Conservation (phyloP, 495 filamentous ascomycete species). For the Penicillium soppii region DNA sequence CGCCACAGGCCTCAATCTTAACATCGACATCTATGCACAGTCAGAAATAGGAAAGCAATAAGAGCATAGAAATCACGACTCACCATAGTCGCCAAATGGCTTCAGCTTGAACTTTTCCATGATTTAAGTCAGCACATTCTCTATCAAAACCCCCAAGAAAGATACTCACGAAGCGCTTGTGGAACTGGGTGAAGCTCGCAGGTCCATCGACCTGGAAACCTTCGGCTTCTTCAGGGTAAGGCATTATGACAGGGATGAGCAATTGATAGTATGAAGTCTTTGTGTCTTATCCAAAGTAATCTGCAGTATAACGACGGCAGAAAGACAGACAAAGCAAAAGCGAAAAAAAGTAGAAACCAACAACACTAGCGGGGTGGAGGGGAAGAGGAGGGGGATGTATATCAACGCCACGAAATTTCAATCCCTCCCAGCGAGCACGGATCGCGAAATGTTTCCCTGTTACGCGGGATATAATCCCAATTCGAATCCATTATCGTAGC, state of each 20-base stretch:
- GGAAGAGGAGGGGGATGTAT: too few relatives aligned
- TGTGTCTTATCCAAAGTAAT: not conserved
- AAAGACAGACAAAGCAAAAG: not conserved
- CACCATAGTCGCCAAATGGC: slow-evolving; percentile 65
- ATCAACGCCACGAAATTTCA: not conserved
- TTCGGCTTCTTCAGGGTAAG: slow-evolving; percentile 73
- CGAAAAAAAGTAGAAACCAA: not conserved
- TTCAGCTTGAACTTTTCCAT: slow-evolving; percentile 68
- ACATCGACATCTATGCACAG: slow-evolving; percentile 62
- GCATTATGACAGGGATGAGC: slow-evolving; percentile 49
- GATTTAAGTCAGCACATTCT: not conserved
- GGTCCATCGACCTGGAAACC: slow-evolving; percentile 69
- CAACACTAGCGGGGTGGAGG: not conserved
- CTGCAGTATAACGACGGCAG: not conserved
- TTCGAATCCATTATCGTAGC: not conserved
- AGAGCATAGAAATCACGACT: not conserved
- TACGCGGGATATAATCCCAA: not conserved
- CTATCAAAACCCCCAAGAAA: not conserved
- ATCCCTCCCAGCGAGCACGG: not conserved
- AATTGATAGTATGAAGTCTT: not conserved
- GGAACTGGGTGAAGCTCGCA: slow-evolving; percentile 60
- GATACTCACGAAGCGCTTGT: slow-evolving; percentile 59
- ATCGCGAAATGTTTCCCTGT: not conserved
- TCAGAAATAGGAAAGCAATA: not conserved
- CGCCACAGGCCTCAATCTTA: slow-evolving; percentile 70